A percentile compares a stretch with the other conserved stretches of the same genome.
Evolutionary conservation across 1,139 yeast species (phyloP).

Genomic region (Suhomyces terraborum): DNA sequence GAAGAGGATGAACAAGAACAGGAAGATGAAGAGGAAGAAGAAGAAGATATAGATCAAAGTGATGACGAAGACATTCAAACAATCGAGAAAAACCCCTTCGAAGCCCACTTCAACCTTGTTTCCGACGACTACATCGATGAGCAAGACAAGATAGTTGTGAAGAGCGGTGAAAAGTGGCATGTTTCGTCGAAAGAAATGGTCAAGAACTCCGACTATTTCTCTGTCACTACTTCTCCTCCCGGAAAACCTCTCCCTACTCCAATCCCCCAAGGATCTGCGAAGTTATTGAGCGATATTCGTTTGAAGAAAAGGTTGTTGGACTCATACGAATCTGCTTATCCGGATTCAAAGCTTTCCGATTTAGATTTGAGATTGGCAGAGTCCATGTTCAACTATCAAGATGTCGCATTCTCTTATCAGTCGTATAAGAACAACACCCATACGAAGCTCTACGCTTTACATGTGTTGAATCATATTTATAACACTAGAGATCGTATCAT

Average conservation of each 20-base stretch:
- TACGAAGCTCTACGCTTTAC: conserved; percentile 66
- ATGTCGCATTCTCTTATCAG: conserved; percentile 62
- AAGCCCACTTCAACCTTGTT: conserved; percentile 65
- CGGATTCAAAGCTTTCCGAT: conserved; percentile 17
- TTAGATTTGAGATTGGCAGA: conserved; percentile 42
- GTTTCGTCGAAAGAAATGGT: conserved; percentile 20
- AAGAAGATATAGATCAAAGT: conserved; percentile 28
- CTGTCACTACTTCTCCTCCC: conserved; percentile 35
- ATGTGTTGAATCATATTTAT: conserved; percentile 77
- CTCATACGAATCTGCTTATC: conserved; percentile 25
- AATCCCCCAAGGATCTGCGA: conserved; percentile 1
- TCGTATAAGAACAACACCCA: conserved; percentile 48
- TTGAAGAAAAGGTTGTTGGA: conserved; percentile 37
- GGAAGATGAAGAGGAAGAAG: conserved; percentile 33
- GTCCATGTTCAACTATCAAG: conserved; percentile 73
- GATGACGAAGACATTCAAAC: conserved; percentile 28
- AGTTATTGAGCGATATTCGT: conserved; percentile 16
- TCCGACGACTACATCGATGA: conserved; percentile 47
- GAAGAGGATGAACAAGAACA: conserved; percentile 35
- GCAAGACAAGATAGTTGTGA: conserved; percentile 25
- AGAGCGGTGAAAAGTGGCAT: conserved; percentile 31
- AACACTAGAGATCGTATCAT: conserved; percentile 83
- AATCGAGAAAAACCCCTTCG: conserved; percentile 61
- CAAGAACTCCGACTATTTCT: conserved; percentile 25
- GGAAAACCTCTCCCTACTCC: conserved; percentile 21